Percentiles rank a stretch among this genome's conserved stretches.
Evolutionary conservation across 345 rosid species (phyloP).

Genomic region (Angophora floribunda): DNA sequence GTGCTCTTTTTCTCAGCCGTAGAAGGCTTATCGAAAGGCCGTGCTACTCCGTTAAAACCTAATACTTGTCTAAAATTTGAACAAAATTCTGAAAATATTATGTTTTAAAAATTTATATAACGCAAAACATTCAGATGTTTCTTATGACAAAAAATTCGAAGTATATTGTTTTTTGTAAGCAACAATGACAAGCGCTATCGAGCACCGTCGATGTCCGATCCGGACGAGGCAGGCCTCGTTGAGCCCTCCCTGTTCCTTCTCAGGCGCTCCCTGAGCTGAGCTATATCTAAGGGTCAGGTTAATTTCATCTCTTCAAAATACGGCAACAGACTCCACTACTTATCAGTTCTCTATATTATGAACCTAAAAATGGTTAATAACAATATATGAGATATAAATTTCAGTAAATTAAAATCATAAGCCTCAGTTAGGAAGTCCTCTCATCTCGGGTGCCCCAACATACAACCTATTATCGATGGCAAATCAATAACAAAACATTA

Average conservation of each 20-base stretch:
- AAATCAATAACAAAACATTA: no score
- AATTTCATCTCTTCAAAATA: no score
- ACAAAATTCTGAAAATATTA: neutral
- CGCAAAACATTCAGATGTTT: neutral
- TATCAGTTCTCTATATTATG: no score
- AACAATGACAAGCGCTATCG: neutral
- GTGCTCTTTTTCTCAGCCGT: neutral
- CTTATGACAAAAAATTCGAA: neutral
- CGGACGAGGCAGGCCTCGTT: conserved; percentile 3
- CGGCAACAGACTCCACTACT: no score
- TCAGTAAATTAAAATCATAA: no score
- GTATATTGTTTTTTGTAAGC: neutral
- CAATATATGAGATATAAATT: no score
- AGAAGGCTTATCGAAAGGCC: neutral
- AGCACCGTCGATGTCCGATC: neutral
- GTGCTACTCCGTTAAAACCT: no score
- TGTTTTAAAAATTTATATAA: neutral
- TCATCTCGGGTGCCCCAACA: no score
- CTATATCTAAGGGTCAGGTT: neutral
- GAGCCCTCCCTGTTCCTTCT: conserved; percentile 7
- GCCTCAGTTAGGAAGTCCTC: no score
- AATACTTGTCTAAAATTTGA: neutral
- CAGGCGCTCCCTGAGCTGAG: conserved; percentile 52
- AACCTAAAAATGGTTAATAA: no score
- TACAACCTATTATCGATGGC: no score